phyloP scores from a whole-genome alignment of 768 basidiomycete species.

The Lentinus brumalis region DNA sequence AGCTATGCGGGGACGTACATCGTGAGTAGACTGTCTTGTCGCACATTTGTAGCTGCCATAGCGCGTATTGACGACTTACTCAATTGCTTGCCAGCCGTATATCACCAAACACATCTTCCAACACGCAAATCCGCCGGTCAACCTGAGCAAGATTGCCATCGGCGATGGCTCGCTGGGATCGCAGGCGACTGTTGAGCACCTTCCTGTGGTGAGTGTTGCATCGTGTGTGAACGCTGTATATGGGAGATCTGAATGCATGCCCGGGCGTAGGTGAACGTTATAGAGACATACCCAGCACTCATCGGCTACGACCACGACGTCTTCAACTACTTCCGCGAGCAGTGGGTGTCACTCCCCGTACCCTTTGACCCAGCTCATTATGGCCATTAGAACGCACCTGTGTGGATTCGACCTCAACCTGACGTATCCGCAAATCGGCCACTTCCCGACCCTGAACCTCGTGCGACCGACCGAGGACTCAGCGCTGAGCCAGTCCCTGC shows the following conservation, averaged over 20 bases:
- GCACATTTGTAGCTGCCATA: conserved; percentile 48
- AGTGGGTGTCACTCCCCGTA: conserved; percentile 44
- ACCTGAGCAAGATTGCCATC: conserved; percentile 66
- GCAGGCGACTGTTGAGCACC: conserved; percentile 14
- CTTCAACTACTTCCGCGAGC: conserved; percentile 66
- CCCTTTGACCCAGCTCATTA: not conserved
- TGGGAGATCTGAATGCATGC: not conserved
- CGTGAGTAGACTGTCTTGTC: conserved; percentile 35
- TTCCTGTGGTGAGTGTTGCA: conserved; percentile 33
- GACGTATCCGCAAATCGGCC: conserved; percentile 63
- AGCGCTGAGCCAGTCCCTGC: conserved; percentile 1
- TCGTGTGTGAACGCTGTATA: conserved; percentile 45
- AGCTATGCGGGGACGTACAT: conserved; percentile 77
- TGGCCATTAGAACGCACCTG: conserved; percentile 48
- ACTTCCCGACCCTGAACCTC: conserved; percentile 43
- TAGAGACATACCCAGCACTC: conserved; percentile 74
- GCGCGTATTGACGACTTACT: conserved; percentile 40
- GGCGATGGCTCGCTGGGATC: conserved; percentile 65
- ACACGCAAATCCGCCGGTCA: conserved; percentile 65
- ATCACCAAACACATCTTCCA: conserved; percentile 72
- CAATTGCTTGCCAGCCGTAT: conserved; percentile 53
- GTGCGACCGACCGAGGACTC: conserved; percentile 7
- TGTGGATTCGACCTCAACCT: conserved; percentile 68
- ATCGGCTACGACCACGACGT: conserved; percentile 70
- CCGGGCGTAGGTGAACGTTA: conserved; percentile 46